Evolutionary conservation across 352 stramenopile genomes (phyloP), one percentile per base, ranked within the genome.

Genomic region (Peronospora farinosa): DNA sequence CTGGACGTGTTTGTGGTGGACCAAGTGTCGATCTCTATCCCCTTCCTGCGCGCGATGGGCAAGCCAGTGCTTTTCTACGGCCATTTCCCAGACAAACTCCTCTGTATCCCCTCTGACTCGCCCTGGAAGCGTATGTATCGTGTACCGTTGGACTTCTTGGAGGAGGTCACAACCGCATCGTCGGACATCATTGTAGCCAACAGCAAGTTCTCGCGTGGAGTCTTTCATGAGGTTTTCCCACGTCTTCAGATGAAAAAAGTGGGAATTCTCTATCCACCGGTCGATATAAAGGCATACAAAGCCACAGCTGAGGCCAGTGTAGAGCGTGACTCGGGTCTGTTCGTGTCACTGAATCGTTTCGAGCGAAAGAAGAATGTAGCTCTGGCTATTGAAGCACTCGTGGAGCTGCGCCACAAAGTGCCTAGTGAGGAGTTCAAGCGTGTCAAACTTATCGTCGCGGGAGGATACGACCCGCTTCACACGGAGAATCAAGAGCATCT

Each of bases 321-420:
- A 17, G 52, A 67, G 25, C 71, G 71, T 28, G 56, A 84, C 23
- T 32, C 74, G 5, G 58, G 54, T 7, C 59, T 90, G 7, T 95
- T 99, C 51, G 83, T 99, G 15, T 98, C 95, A 23, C 65, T 99
- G 47, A 99, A 99, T 74, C 82, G 96, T 31, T 99, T 97, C 55
- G 96, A 99, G 72, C 78, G 95, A 11, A 99, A 99, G 84, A 99
- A 98, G 76, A 97, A 97, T 59, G 78, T 98, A 17, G 80, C 73
- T 25, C 66, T 98, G 5, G 86, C 86, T 12, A 80, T 97, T 54
- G 63, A 91, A 40, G 83, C 85, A 27, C 69, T 96, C 21, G 74
- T 70, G 3, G 51, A 81, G 41, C 59, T 95, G 16, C 65, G 80
- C 32, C 39, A 32, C 8, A 63, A 63, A 23, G 47, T 90, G 6